Base-by-base conservation (phyloP, 176 grass and related monocot genomes). In the Oryza meridionalis region DNA sequence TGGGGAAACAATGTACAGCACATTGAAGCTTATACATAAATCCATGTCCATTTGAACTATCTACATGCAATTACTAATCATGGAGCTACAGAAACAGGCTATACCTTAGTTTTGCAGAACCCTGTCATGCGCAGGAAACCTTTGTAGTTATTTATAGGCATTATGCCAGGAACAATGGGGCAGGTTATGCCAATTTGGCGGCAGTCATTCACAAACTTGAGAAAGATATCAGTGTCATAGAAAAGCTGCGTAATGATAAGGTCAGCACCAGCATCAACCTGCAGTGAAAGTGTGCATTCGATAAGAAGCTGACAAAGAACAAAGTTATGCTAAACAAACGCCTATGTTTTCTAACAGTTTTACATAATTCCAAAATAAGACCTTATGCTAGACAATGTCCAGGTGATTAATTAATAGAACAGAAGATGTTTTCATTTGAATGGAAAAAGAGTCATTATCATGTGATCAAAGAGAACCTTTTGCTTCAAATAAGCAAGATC, bases 141-240 rank as follows among this genome's bases (percentile, higher is more conserved):
- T 45, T 91, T 91, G 85, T 97, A 94, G 65, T 97, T 93, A 81
- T 97, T 93, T 72, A 97, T 97, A 43, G 94, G 94, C 94, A 97
- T 97, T 79, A 97, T 90, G 71, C 94, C 94, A 90, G 94, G 94
- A 91, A 97, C 91, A 40, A 97, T 97, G 65, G 94, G 94, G 45
- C 94, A 97, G 9, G 81, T 94, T 74, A 97, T 97, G 58, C 94
- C 94, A 90, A 97, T 94, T 44, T 93, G 94, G 61, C 87, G 88
- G 73, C 94, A 97, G 38, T 97, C 94, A 66, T 97, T 86, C 32
- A 97, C 94, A 85, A 97, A 97, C 77, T 97, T 97, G 67, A 97
- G 88, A 84, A 91, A 97, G 61, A 90, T 97, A 69, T 97, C 91
- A 7, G 89, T 97, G 37, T 97, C 94, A 66, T 97, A 97, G 81